Conservation (phyloP, 169 alveolate species). For the Cryptosporidium parvum region DNA sequence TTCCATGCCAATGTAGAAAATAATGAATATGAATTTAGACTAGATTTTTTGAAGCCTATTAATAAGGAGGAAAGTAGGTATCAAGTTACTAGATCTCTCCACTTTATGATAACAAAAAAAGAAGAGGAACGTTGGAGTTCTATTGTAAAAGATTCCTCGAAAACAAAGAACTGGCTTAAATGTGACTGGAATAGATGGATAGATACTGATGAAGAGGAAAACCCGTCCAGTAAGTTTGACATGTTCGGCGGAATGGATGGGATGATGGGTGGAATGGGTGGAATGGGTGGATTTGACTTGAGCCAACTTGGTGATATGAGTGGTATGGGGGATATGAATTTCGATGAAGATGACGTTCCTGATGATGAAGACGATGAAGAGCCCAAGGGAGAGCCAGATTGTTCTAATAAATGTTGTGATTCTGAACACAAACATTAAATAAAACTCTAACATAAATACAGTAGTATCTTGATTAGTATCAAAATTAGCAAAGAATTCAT, state of each 20-base stretch:
- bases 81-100: conserved; percentile 81
- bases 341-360: conserved; percentile 52
- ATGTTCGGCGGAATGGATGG: conserved; percentile 78
- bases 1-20: conserved; percentile 74
- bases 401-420: not conserved
- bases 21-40: conserved; percentile 72
- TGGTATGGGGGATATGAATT: conserved; percentile 80
- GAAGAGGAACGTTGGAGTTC: conserved; percentile 75
- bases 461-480: not conserved
- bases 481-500: not conserved
- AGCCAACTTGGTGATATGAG: conserved; percentile 78
- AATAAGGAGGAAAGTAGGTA: conserved; percentile 79
- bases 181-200: conserved; percentile 85
- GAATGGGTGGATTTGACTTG: conserved; percentile 78
- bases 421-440: conserved; percentile 3
- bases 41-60: conserved; percentile 77
- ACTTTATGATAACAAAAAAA: conserved; percentile 78
- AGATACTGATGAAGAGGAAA: conserved; percentile 84
- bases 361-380: conserved; percentile 68
- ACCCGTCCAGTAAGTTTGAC: conserved; percentile 76
- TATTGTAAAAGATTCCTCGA: conserved; percentile 80
- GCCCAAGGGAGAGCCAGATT: conserved; percentile 17
- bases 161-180: conserved; percentile 78
- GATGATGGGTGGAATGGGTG: conserved; percentile 74
- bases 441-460: not conserved